Percentiles rank a stretch among this genome's conserved stretches.
phyloP scores from a whole-genome alignment of 2,329 filamentous ascomycete species.

The Epichloe sylvatica region DNA sequence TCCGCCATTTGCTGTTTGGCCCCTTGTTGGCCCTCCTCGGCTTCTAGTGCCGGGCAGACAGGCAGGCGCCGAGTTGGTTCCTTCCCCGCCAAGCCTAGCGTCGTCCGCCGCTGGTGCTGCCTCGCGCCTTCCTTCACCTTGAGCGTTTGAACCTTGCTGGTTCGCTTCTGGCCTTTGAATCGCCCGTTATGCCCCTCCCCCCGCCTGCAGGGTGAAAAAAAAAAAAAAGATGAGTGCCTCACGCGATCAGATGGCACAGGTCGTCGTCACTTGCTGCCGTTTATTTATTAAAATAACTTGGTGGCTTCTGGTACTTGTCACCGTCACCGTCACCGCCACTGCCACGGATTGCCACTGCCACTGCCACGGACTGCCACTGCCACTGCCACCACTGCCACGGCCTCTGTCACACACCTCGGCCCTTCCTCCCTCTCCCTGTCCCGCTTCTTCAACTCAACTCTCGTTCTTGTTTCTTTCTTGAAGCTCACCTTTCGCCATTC shows the following conservation, averaged over 20 bases:
- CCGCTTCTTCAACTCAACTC: not conserved
- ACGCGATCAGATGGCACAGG: constrained; percentile 4
- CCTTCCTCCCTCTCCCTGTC: not conserved
- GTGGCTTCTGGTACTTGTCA: not conserved
- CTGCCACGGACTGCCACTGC: not conserved
- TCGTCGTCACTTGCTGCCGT: not conserved
- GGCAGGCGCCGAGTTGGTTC: not conserved
- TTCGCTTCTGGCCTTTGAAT: not conserved
- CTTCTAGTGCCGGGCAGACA: not conserved
- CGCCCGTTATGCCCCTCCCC: not conserved
- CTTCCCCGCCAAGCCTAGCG: not conserved
- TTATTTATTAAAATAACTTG: too few species aligned
- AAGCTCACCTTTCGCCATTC: not conserved
- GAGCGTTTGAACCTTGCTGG: not conserved
- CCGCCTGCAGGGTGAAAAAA: not conserved
- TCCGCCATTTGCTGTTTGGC: too few species aligned
- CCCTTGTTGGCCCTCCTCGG: too few species aligned
- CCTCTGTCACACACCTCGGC: not conserved
- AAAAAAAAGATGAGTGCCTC: constrained; percentile 6
- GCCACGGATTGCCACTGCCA: not conserved
- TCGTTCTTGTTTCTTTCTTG: not conserved
- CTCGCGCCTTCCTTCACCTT: too few species aligned
- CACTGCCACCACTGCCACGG: not conserved
- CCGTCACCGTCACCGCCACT: not conserved
- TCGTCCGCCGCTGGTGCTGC: too few species aligned